phyloP scores from a whole-genome alignment of 148 eudicot species.

The Drosera capensis region DNA sequence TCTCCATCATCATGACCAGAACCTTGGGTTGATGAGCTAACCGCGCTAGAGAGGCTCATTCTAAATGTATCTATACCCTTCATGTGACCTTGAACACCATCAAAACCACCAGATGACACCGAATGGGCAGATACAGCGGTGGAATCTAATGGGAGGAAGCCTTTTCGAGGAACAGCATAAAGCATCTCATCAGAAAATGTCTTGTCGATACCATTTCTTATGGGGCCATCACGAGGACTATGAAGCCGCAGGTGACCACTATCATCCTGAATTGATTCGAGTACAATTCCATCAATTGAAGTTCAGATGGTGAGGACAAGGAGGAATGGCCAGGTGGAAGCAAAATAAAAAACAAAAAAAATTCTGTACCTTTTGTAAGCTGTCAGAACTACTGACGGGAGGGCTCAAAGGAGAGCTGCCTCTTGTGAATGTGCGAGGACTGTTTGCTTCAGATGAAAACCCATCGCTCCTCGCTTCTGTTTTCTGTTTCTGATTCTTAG shows the following conservation, averaged over 20 bases:
- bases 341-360: constrained; percentile 1
- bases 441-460: constrained; percentile 79
- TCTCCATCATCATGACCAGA: constrained; percentile 97
- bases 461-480: constrained; percentile 94
- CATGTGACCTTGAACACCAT: constrained; percentile 64
- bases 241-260: constrained; percentile 64
- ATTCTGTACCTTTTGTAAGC: constrained; percentile 57
- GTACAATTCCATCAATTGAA: neutral
- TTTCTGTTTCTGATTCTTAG: constrained; percentile 84
- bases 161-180: constrained; percentile 60
- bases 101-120: constrained; percentile 78
- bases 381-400: constrained; percentile 67
- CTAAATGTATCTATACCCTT: constrained; percentile 78
- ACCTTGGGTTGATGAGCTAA: constrained; percentile 96
- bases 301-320: neutral
- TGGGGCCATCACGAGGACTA: constrained; percentile 81
- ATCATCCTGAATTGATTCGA: constrained; percentile 46
- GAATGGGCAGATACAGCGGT: constrained; percentile 67
- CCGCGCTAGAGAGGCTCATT: constrained; percentile 93
- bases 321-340: neutral
- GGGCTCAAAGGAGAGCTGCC: constrained; percentile 85
- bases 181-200: constrained; percentile 61
- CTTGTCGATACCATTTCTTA: constrained; percentile 69
- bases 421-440: constrained; percentile 84
- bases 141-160: constrained; percentile 58